A percentile compares a stretch with the other conserved stretches of the same genome.
phyloP scores from a whole-genome alignment of 441 rosid genomes.

The Populus tomentosa region DNA sequence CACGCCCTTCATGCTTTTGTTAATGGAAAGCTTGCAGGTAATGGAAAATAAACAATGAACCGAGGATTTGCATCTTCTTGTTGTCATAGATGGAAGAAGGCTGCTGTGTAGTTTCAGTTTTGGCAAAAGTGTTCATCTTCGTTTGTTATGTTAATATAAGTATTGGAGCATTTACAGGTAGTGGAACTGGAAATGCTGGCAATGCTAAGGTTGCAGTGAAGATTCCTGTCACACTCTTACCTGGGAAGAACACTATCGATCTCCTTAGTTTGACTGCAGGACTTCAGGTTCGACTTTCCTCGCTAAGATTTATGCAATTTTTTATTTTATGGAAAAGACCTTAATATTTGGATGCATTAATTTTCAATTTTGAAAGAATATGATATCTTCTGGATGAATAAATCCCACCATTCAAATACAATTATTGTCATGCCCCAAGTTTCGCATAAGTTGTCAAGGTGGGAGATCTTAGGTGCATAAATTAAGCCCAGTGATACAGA shows the following conservation, averaged over 20 bases:
- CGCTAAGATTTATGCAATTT: background rate
- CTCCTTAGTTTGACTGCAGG: slow-evolving; percentile 93
- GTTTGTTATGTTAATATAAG: background rate
- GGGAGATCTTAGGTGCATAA: background rate
- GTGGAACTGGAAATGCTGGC: slow-evolving; percentile 45
- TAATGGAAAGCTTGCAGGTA: slow-evolving; percentile 84
- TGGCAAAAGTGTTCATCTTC: background rate
- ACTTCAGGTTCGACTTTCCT: slow-evolving; percentile 58
- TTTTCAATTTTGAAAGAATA: slow-evolving; percentile 1
- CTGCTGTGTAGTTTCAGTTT: background rate
- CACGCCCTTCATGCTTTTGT: slow-evolving; percentile 80
- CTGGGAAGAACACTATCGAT: slow-evolving; percentile 77
- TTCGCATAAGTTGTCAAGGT: background rate
- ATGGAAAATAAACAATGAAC: background rate
- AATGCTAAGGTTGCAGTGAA: slow-evolving; percentile 54
- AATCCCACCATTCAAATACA: background rate
- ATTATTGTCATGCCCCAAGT: background rate
- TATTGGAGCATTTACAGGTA: slow-evolving; percentile 44
- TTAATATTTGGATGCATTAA: background rate
- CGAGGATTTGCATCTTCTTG: background rate
- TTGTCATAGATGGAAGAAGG: background rate
- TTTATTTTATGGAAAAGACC: background rate
- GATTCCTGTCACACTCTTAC: slow-evolving; percentile 49
- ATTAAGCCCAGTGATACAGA: background rate
- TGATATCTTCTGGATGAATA: slow-evolving; percentile 1